phyloP scores from a whole-genome alignment of 2,329 filamentous ascomycete species.

The Pyricularia sp. region DNA sequence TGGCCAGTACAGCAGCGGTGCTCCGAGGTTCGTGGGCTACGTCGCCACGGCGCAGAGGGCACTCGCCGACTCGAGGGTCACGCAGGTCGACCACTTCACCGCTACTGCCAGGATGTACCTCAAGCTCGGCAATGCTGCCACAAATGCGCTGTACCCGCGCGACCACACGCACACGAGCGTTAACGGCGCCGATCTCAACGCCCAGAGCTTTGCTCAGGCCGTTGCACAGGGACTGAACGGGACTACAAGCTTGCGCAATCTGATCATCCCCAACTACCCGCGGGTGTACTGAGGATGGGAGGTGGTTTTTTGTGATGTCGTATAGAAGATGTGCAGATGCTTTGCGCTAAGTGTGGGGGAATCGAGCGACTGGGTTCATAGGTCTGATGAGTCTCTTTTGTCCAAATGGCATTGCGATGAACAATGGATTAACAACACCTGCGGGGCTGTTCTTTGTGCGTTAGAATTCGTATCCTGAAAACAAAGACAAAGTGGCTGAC shows the following conservation, averaged over 20 bases:
- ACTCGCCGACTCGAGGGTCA: conserved; percentile 25
- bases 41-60: conserved; percentile 24
- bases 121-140: conserved; percentile 31
- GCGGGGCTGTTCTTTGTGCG: too few species aligned
- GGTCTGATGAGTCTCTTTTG: too few species aligned
- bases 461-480: too few species aligned
- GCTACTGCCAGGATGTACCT: conserved; percentile 32
- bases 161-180: conserved; percentile 52
- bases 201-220: conserved; percentile 38
- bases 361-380: too few species aligned
- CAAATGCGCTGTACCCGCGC: conserved; percentile 40
- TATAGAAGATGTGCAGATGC: neutral
- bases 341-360: neutral
- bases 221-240: neutral
- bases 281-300: neutral
- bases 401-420: too few species aligned
- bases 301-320: neutral
- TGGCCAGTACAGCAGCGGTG: conserved; percentile 33
- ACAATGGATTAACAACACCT: too few species aligned
- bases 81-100: conserved; percentile 48
- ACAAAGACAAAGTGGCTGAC: too few species aligned
- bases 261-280: neutral
- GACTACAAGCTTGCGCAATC: neutral
- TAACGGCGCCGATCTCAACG: conserved; percentile 39
- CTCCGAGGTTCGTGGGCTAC: conserved; percentile 44